These are phyloP conservation scores for Neoarthrinium moseri DNA, from an alignment of 2,329 filamentous ascomycete species.

Conservation along the genomic window DNA sequence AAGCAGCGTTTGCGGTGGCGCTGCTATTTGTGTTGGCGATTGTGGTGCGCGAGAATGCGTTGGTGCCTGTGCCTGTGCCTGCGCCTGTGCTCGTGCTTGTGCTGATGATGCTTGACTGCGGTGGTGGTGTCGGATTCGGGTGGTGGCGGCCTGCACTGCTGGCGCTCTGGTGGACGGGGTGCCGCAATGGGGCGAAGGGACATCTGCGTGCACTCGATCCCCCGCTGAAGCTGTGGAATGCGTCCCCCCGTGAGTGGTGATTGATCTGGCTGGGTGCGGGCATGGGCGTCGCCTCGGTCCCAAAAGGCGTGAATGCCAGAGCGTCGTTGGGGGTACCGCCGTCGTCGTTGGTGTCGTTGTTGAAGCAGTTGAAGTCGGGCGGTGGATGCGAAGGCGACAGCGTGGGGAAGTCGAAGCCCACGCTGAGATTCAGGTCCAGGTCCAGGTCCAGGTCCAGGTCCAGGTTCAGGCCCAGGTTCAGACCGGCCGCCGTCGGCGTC, in stretches of 20 bases:
- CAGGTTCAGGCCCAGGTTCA: background rate
- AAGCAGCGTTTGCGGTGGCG: background rate
- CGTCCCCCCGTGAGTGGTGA: background rate
- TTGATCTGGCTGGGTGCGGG: background rate
- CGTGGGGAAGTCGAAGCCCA: background rate
- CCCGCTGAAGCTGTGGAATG: background rate
- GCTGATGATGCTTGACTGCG: background rate
- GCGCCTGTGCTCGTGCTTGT: background rate
- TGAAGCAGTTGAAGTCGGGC: too few relatives aligned
- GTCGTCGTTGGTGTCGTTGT: background rate
- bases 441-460: background rate
- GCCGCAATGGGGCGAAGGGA: background rate
- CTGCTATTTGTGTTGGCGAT: background rate
- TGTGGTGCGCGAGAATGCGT: background rate
- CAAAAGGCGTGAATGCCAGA: too few relatives aligned
- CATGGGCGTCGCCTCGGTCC: too few relatives aligned
- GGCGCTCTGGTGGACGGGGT: background rate
- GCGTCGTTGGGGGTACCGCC: background rate
- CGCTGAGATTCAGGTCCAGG: background rate
- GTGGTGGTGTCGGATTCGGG: too few relatives aligned
- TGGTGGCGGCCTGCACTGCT: too few relatives aligned
- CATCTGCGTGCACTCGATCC: background rate
- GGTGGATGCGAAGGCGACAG: background rate
- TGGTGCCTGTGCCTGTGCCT: background rate
- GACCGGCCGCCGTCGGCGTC: too few relatives aligned